phyloP scores from a whole-genome alignment of 352 stramenopile species.

The Phytopythium helicoides region DNA sequence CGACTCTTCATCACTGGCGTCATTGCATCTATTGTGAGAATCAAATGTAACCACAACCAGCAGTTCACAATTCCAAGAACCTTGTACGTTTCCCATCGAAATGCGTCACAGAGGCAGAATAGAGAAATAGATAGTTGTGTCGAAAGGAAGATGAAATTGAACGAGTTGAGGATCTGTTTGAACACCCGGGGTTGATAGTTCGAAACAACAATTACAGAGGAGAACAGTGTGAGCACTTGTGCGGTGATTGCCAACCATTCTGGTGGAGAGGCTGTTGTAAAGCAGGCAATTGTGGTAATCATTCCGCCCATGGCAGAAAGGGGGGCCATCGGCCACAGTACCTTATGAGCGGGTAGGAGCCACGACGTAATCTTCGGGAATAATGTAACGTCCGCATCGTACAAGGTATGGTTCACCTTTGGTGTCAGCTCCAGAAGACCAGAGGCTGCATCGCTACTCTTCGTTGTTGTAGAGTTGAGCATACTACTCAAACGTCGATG shows the following conservation, averaged over 20 bases:
- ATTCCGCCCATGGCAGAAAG: no score
- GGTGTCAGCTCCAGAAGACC: no score
- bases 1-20: constrained; percentile 3
- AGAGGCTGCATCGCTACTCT: no score
- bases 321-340: no score
- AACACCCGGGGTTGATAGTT: constrained; percentile 9
- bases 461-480: no score
- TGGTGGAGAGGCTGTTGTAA: no score
- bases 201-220: neutral
- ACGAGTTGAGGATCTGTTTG: constrained; percentile 1
- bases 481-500: no score
- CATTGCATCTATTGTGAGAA: constrained; percentile 10
- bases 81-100: constrained; percentile 5
- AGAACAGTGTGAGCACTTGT: neutral
- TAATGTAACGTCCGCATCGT: no score
- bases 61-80: neutral
- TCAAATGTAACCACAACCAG: constrained; percentile 18
- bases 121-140: constrained; percentile 11
- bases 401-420: no score
- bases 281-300: no score
- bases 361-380: no score
- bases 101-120: constrained; percentile 8
- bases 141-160: constrained; percentile 15
- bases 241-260: neutral
- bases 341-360: no score